Evolutionary conservation across 352 stramenopile species (phyloP), one percentile per base, ranked within the genome.

Genomic region (Thalassiosira livingstoniorum): DNA sequence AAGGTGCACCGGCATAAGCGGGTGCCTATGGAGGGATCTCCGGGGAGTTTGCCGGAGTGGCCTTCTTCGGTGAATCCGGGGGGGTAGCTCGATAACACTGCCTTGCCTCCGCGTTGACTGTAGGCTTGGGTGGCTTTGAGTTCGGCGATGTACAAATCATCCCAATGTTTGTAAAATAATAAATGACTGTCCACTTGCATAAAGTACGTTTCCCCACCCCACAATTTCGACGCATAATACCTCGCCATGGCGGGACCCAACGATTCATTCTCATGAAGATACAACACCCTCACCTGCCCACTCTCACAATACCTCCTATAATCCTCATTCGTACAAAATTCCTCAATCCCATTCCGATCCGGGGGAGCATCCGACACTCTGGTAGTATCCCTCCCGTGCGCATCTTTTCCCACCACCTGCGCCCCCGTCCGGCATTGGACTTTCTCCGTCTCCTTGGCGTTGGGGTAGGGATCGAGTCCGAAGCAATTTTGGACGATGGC

Each of bases 141-240:
- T 63, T 91, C 85, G 45, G 83, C 66, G 11, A 79, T 82, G 57
- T 89, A 94, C 51, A 90, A 76, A 47, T 60, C 43, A 85, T 94
- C 89, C 87, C 87, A 94, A 21, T 86, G 7, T 15, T 75, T 34
- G 25, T 85, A 85, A 86, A 92, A 94, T 67, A 80, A 23, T 45
- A 94, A 75, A 75, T 96, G 94, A 55, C 91, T 85, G 85, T 97
- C 94, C 15, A 95, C 94, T 75, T 97, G 94, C 62, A 96, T 85
- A 77, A 95, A 96, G 75, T 87, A 94, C 0, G 78, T 82, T 58
- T 94, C 90, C 0, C 87, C 90, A 55, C 82, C 83, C 90, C 90
- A 94, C 23, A 94, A 75, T 65, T 92, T 92, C 10, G 75, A 89
- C 2, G 87, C 89, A 69, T 90, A 91, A 64, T 95, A 97, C 35